Conservation (phyloP, 495 filamentous ascomycete species). For the Podospora sp. region DNA sequence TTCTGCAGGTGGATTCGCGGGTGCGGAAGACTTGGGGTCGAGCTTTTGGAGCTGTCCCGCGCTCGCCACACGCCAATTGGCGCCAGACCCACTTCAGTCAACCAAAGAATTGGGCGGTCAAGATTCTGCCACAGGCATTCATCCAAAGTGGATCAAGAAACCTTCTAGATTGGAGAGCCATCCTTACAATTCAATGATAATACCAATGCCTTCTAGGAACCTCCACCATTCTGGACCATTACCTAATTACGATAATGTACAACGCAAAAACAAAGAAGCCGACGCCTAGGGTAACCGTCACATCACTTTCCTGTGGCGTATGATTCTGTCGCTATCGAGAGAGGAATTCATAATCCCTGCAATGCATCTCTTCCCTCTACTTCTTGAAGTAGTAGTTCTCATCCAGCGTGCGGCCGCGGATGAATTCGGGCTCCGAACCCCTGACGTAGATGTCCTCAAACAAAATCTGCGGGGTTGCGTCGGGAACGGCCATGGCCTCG, state of each 20-base stretch:
- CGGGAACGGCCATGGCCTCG: slow-evolving; percentile 81
- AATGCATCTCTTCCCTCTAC: not conserved
- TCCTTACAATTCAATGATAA: not conserved
- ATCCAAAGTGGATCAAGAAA: not conserved
- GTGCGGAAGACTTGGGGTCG: slow-evolving; percentile 6
- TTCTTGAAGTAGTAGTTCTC: slow-evolving; percentile 83
- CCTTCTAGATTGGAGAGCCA: not conserved
- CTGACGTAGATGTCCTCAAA: slow-evolving; percentile 97
- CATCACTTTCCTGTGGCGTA: not conserved
- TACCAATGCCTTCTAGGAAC: slow-evolving; percentile 16
- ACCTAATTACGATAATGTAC: slow-evolving; percentile 21
- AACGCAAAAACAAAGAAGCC: slow-evolving; percentile 13
- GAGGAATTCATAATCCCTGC: not conserved
- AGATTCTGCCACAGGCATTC: slow-evolving; percentile 30
- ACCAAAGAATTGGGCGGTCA: slow-evolving; percentile 39
- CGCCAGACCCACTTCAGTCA: slow-evolving; percentile 29
- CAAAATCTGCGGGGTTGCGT: slow-evolving; percentile 73
- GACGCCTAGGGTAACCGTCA: not conserved
- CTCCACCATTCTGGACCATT: slow-evolving; percentile 15
- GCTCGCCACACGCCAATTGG: slow-evolving; percentile 25
- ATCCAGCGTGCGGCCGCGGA: slow-evolving; percentile 86
- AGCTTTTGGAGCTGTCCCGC: slow-evolving; percentile 33
- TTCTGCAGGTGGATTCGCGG: slow-evolving; percentile 11
- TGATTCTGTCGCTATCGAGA: not conserved
- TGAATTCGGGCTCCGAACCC: slow-evolving; percentile 85